A percentile compares a stretch with the other conserved stretches of the same genome.
phyloP scores from a whole-genome alignment of 176 grass and related monocot genomes.

The Musa troglodytarum region DNA sequence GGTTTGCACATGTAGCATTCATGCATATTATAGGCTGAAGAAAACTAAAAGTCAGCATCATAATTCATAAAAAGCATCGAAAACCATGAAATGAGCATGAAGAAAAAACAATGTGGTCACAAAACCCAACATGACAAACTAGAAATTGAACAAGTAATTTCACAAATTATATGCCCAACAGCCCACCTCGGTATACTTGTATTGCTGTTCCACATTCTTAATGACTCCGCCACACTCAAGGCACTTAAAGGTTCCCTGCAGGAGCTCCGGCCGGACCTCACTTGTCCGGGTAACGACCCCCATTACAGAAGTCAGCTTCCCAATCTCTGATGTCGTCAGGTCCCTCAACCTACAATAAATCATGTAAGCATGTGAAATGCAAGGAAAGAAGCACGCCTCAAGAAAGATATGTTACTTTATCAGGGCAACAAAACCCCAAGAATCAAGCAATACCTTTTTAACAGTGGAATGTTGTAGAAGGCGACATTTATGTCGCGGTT shows the following conservation, averaged over 20 bases:
- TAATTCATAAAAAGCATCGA: not conserved
- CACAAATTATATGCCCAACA: not conserved
- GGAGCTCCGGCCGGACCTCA: slow-evolving; percentile 82
- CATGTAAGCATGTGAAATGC: not conserved
- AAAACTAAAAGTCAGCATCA: not conserved
- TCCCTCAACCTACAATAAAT: slow-evolving; percentile 60
- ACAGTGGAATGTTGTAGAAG: slow-evolving; percentile 81
- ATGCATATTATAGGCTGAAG: slow-evolving; percentile 79
- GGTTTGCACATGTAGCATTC: slow-evolving; percentile 78
- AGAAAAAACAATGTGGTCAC: not conserved
- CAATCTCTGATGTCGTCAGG: slow-evolving; percentile 79
- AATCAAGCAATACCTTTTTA: slow-evolving; percentile 39
- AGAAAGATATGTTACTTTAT: not conserved
- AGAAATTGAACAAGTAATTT: not conserved
- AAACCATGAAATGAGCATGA: not conserved
- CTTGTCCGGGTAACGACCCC: slow-evolving; percentile 94
- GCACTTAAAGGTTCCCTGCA: slow-evolving; percentile 92
- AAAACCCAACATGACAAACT: not conserved
- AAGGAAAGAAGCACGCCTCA: not conserved
- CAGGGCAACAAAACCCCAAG: not conserved
- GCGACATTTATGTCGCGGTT: slow-evolving; percentile 87
- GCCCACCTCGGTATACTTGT: slow-evolving; percentile 89
- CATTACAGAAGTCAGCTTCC: slow-evolving; percentile 87
- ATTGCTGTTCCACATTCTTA: slow-evolving; percentile 95
- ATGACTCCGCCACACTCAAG: slow-evolving; percentile 73